phyloP scores from a whole-genome alignment of 2,329 filamentous ascomycete genomes.

The Fonsecaea nubica region DNA sequence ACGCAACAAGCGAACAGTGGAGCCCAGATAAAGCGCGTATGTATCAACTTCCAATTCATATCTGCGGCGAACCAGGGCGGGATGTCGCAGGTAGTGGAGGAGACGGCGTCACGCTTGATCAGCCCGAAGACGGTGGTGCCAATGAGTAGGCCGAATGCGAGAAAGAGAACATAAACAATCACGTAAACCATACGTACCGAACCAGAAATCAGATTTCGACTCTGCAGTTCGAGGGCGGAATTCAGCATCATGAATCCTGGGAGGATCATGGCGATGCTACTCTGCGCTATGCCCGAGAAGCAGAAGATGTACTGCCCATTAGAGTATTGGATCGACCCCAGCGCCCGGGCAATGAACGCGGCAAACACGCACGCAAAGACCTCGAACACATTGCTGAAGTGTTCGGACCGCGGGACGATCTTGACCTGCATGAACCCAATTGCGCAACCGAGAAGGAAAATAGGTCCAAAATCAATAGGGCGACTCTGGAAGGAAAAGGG shows the following conservation, averaged over 20 bases:
- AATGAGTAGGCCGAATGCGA: slow-evolving; percentile 75
- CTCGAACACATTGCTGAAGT: slow-evolving; percentile 70
- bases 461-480: slow-evolving; percentile 77
- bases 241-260: slow-evolving; percentile 70
- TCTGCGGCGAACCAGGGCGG: slow-evolving; percentile 48
- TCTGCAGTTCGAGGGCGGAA: slow-evolving; percentile 70
- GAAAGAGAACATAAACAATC: slow-evolving; percentile 74
- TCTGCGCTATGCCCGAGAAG: slow-evolving; percentile 74
- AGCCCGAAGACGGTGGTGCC: slow-evolving; percentile 68
- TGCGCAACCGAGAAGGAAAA: slow-evolving; percentile 78
- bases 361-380: slow-evolving; percentile 69
- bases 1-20: slow-evolving; percentile 75
- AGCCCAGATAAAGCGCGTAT: slow-evolving; percentile 72
- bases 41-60: slow-evolving; percentile 50
- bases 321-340: slow-evolving; percentile 66
- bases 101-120: slow-evolving; percentile 28
- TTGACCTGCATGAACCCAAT: slow-evolving; percentile 48
- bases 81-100: slow-evolving; percentile 29
- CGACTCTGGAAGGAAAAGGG: slow-evolving; percentile 81
- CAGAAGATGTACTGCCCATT: slow-evolving; percentile 64
- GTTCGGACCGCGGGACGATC: slow-evolving; percentile 73
- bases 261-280: slow-evolving; percentile 73
- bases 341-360: slow-evolving; percentile 71
- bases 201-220: slow-evolving; percentile 71
- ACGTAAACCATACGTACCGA: slow-evolving; percentile 77